Base-by-base conservation (phyloP, 805 yeast genomes). In the Ogataea wickerhamii region DNA sequence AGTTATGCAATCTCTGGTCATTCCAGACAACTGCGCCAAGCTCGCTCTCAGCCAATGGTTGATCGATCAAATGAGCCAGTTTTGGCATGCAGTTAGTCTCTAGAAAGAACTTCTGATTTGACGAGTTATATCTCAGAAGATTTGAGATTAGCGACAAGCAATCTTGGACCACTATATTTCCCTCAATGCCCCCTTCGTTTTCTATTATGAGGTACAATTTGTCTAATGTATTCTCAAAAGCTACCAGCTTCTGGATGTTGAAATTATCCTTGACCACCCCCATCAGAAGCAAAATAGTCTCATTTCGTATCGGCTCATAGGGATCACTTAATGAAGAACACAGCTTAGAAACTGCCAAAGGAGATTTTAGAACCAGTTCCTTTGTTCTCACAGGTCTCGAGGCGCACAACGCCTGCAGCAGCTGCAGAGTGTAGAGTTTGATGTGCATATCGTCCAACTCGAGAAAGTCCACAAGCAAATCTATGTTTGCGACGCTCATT, bases 181-280 rank as follows among this genome's bases (percentile, higher is more conserved):
- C 97, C 37, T 88, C 73, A 12, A 87, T 71, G 3, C 95, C 95
- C 22, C 96, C 96, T 60, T 89, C 97, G 45, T 79, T 84, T 12
- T 77, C 80, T 18, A 91, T 79, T 11, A 93, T 82, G n/a, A 67
- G 70, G 52, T 91, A 89, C 10, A 88, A 62, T 43, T 72, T 77
- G 44, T 87, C 96, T 55, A 93, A 89, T 0, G 94, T 82, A 49
- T 87, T 89, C 57, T 93, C 97, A 56, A 93, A 93, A 0, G 95
- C 98, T 7, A 94, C 94, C 14, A 93, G 66, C 53, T 88, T 89
- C 58, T 93, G 98, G 22, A 91, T 80, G 58, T 87, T 91, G 42
- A 80, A 77, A 51, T 87, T 86, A 43, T 85, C 82, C 49, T 81
- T 80, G 10, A 80, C 94, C 3, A 93, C 70, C 8, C 88, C 82